Evolutionary conservation across 805 yeast genomes (phyloP), one percentile per base, ranked within the genome.

Genomic region (Candida krabiensis): DNA sequence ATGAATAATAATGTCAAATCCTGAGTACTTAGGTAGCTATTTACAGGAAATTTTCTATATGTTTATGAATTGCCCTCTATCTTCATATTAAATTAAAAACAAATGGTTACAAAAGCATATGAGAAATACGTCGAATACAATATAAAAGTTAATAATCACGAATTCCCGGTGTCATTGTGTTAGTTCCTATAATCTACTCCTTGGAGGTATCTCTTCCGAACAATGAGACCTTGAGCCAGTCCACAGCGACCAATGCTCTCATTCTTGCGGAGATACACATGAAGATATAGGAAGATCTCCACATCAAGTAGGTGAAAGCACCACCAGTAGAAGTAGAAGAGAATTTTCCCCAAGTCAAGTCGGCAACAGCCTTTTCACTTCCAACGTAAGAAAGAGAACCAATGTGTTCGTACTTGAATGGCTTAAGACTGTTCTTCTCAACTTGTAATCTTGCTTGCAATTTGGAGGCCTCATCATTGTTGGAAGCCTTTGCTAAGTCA

Each of bases 371-470:
- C 56, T 70, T 69, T 54, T 74, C 79, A 28, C 76, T 71, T 43
- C 79, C 79, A 56, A 74, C 73, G 60, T 74, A 74, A 14, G 79
- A 77, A 55, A 74, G 69, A 21, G 79, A 70, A 55, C 79, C 79
- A 53, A 70, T 69, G 55, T 74, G 75, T 44, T 67, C 64, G 61
- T 74, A 74, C 37, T 60, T 56, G 63, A 74, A 74, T 22, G 62
- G 61, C 35, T 61, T 62, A 23, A 50, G 9, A 18, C 29, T 28
- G 30, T 62, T 61, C 53, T 62, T 65, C 38, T 58, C 52, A 29
- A 47, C 35, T 12, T 40, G 45, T 53, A 72, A 61, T 51, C 71
- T 70, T 57, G 66, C 61, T 44, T 61, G 37, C 46, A 70, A 62
- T 58, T 75, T 63, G 36, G 69, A 70, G 37, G 56, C 54, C 41